Base-by-base conservation (phyloP, 768 basidiomycete genomes). In the Macrolepiota dolichaula region DNA sequence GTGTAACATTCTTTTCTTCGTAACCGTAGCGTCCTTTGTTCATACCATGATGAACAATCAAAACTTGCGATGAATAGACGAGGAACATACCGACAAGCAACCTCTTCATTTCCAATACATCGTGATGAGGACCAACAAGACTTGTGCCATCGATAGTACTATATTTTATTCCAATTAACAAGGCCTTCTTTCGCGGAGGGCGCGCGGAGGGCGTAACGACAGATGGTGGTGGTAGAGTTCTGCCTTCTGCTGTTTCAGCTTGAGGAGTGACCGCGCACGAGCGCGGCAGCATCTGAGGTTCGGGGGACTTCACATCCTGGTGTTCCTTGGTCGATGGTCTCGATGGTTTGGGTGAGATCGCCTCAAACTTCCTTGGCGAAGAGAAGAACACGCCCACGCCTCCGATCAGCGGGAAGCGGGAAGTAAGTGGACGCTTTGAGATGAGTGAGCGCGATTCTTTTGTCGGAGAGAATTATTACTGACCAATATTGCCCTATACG, bases 111-210 rank as follows among this genome's bases (percentile, higher is more conserved):
- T 66, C 66, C 13, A 29, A 44, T 4, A 77, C 76, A 57, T 79
- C 79, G n/a, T 69, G 66, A 59, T 79, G 78, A 0, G 77, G 76
- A 4, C 76, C 76, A 35, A 60, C 68, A 29, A 76, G 64, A 17
- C 32, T 44, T 32, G 62, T 63, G 29, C 68, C 57, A 27, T 65
- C 62, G 51, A 66, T 57, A 13, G 55, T 42, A 24, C 63, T 66
- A 53, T 74, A 72, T 50, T 74, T 70, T 24, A 78, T 74, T 3
- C 77, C 77, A 29, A 79, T 71, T 24, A 79, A 62, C 2, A 79
- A 57, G 0, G 77, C 77, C 50, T 70, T 75, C 64, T 72, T 74
- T 56, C 55, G n/a, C 24, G 55, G 35, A 19, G 7, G 0, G 12
- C 37, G 37, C 19, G 10, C 25, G 0, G 24, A 17, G 19, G 15